Conservation (phyloP, 164 flowering plant genomes). For the Aristolochia contorta region DNA sequence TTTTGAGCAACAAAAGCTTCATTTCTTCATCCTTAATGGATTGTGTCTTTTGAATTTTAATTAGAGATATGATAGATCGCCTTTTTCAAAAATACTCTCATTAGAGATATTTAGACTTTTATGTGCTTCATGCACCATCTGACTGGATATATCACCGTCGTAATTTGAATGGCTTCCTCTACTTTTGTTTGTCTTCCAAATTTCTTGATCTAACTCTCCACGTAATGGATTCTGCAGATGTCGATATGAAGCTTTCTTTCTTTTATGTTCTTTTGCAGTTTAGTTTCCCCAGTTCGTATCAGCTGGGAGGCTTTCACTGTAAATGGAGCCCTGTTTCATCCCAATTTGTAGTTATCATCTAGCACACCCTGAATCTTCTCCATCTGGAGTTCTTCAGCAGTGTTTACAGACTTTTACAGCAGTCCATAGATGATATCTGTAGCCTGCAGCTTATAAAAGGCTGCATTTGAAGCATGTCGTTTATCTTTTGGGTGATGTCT, state of each 20-base stretch:
- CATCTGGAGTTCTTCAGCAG: slow-evolving; percentile 14
- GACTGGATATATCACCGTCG: too few relatives aligned
- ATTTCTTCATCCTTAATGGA: too few relatives aligned
- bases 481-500: slow-evolving; percentile 30
- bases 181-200: background rate
- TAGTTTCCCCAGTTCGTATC: slow-evolving; percentile 11
- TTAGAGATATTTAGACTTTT: too few relatives aligned
- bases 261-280: slow-evolving; percentile 10
- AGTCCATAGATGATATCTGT: slow-evolving; percentile 35
- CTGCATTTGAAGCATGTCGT: slow-evolving; percentile 61
- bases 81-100: too few relatives aligned
- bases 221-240: too few relatives aligned
- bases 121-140: too few relatives aligned
- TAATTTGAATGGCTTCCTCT: background rate
- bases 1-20: too few relatives aligned
- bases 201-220: too few relatives aligned
- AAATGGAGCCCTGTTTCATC: slow-evolving; percentile 13
- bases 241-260: background rate
- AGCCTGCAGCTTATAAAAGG: slow-evolving; percentile 46
- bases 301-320: slow-evolving; percentile 11
- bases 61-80: too few relatives aligned
- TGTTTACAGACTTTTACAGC: slow-evolving; percentile 12
- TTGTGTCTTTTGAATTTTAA: too few relatives aligned
- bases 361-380: slow-evolving; percentile 7
- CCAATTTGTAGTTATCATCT: slow-evolving; percentile 9